A percentile compares a stretch with the other conserved stretches of the same genome.
Evolutionary conservation across 805 yeast species (phyloP).

Genomic region (Saccharomyces kudriavzevii): DNA sequence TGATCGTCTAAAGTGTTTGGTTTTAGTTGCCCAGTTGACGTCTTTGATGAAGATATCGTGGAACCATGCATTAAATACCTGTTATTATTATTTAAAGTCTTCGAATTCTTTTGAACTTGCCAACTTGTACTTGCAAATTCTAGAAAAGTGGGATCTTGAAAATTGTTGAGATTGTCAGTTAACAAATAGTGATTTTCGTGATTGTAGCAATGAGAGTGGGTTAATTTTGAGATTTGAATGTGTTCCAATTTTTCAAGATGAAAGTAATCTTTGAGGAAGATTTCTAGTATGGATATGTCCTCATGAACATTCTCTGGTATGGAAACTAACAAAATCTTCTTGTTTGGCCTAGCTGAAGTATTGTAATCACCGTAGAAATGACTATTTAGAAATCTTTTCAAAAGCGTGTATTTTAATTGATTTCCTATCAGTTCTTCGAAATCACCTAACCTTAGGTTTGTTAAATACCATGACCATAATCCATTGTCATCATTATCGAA

Average conservation of each 20-base stretch:
- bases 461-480: conserved; percentile 33
- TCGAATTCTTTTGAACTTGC: background rate
- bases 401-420: conserved; percentile 19
- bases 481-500: conserved; percentile 30
- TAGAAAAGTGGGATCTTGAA: conserved; percentile 23
- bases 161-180: conserved; percentile 25
- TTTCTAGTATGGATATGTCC: conserved; percentile 25
- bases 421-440: conserved; percentile 31
- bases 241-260: conserved; percentile 23
- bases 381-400: conserved; percentile 25
- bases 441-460: conserved; percentile 30
- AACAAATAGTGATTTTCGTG: conserved; percentile 30
- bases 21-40: background rate
- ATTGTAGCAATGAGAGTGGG: conserved; percentile 23
- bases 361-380: conserved; percentile 13
- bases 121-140: conserved; percentile 11
- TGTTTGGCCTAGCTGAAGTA: conserved; percentile 5
- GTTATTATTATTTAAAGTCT: background rate
- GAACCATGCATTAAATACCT: background rate
- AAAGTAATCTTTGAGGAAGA: conserved; percentile 27
- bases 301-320: conserved; percentile 28
- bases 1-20: background rate
- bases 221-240: conserved; percentile 26
- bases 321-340: conserved; percentile 25
- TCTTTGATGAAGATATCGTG: background rate